Conservation (phyloP, 2,329 filamentous ascomycete species). For the Sporothrix inflata region DNA sequence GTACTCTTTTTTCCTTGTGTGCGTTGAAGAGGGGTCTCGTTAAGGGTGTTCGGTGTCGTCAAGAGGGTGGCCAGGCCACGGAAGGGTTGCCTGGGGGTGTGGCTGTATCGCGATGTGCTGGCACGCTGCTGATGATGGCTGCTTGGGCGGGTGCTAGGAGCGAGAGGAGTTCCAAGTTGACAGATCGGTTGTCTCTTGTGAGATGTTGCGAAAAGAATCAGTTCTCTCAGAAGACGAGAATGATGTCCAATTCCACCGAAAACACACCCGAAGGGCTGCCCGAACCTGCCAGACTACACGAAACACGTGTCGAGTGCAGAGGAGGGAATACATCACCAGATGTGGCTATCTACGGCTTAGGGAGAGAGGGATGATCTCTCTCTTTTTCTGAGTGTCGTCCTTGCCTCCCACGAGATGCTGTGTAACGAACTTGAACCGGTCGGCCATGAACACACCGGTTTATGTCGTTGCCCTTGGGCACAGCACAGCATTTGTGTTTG, state of each 20-base stretch:
- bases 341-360: neutral
- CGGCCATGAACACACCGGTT: neutral
- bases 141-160: neutral
- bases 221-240: neutral
- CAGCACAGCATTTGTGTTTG: neutral
- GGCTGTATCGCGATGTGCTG: neutral
- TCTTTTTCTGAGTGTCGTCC: neutral
- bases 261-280: neutral
- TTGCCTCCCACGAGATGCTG: neutral
- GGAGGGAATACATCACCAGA: neutral
- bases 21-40: neutral
- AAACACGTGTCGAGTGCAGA: slow-evolving; percentile 8
- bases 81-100: neutral
- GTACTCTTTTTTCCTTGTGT: no score
- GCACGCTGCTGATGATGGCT: neutral
- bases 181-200: neutral
- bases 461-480: neutral
- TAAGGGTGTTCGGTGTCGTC: neutral
- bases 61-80: neutral
- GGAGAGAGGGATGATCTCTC: neutral
- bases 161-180: neutral
- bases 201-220: neutral
- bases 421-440: neutral
- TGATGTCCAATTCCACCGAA: neutral
- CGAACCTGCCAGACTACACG: neutral